A percentile compares a stretch with the other conserved stretches of the same genome.
Conservation (phyloP, 345 rosid species). For the Odontarrhena argentea region DNA sequence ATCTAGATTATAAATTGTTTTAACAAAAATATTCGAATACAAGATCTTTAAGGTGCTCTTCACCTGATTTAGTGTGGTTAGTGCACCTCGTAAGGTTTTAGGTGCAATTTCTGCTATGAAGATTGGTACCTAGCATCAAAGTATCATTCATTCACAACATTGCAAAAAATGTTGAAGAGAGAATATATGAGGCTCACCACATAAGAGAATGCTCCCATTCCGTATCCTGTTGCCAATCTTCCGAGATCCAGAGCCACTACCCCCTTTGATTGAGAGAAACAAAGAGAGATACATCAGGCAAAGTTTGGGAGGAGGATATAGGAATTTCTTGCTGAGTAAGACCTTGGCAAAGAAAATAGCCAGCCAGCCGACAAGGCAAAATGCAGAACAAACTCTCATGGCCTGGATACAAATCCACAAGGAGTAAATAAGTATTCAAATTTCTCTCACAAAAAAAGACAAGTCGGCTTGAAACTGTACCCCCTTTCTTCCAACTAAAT, state of each 20-base stretch:
- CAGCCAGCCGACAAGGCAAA: constrained; percentile 81
- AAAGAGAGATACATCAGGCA: constrained; percentile 17
- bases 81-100: constrained; percentile 75
- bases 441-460: not conserved
- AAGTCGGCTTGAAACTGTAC: constrained; percentile 37
- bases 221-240: constrained; percentile 78
- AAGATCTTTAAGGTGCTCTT: constrained; percentile 14
- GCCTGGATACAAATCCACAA: constrained; percentile 53
- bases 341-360: constrained; percentile 87
- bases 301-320: constrained; percentile 15
- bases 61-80: constrained; percentile 87
- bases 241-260: constrained; percentile 66
- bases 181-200: constrained; percentile 54
- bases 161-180: constrained; percentile 4
- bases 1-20: not conserved
- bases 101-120: constrained; percentile 93
- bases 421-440: not conserved
- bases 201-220: constrained; percentile 88
- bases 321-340: constrained; percentile 2
- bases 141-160: constrained; percentile 8
- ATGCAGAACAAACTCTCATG: constrained; percentile 65
- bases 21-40: not conserved
- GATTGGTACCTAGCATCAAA: constrained; percentile 64
- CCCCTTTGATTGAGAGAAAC: constrained; percentile 49
- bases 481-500: constrained; percentile 82